Evolutionary conservation across 805 yeast genomes (phyloP).

Genomic region (Pichia cabralensis): DNA sequence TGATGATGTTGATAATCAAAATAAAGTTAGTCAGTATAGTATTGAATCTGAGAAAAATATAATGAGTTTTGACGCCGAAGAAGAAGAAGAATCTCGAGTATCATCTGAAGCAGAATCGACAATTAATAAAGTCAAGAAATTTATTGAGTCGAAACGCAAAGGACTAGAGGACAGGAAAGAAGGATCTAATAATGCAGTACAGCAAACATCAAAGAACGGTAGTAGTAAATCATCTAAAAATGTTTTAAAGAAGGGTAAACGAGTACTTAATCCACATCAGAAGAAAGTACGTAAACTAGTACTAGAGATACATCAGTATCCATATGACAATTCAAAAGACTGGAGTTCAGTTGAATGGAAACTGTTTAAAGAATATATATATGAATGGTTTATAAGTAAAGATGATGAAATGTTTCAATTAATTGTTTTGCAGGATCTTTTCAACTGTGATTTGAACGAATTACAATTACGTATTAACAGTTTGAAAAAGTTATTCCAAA

Average conservation of each 20-base stretch:
- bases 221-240: too few relatives aligned
- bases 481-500: conserved; percentile 12
- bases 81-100: too few relatives aligned
- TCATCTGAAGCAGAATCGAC: conserved; percentile 14
- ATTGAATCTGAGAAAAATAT: too few relatives aligned
- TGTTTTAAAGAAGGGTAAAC: too few relatives aligned
- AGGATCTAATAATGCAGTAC: not conserved
- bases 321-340: conserved; percentile 6
- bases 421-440: conserved; percentile 8
- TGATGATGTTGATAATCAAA: too few relatives aligned
- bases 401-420: conserved; percentile 8
- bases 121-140: conserved; percentile 17
- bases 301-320: conserved; percentile 5
- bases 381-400: conserved; percentile 13
- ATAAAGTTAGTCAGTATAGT: too few relatives aligned
- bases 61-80: too few relatives aligned
- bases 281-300: conserved; percentile 1
- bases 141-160: conserved; percentile 12
- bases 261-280: too few relatives aligned
- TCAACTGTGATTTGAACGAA: conserved; percentile 18
- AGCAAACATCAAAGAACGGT: too few relatives aligned
- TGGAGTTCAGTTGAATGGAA: conserved; percentile 21
- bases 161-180: not conserved
- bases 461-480: conserved; percentile 14
- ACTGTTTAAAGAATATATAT: conserved; percentile 14